Base-by-base conservation (phyloP, 306 rosid species). In the Sindora glabra region DNA sequence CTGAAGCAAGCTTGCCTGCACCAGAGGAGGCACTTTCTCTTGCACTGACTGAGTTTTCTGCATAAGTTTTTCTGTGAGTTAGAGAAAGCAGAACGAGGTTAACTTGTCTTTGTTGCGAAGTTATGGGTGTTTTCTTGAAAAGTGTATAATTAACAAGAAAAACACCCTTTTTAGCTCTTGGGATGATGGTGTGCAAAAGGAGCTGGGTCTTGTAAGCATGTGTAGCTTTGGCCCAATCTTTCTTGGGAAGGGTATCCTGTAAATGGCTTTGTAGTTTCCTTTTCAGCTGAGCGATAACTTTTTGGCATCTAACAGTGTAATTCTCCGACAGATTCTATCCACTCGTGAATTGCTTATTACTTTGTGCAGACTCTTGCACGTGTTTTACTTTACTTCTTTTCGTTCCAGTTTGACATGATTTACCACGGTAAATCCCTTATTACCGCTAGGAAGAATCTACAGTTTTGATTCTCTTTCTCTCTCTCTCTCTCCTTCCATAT, bases 41-140 rank as follows among this genome's bases (percentile, higher is more conserved):
- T 64, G 64, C 73, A 25, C 48, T 74, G 36, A 52, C 79, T 25
- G 87, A 79, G 74, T 66, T 63, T 66, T 37, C 62, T 25, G 33
- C 72, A 48, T 66, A 39, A 57, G n/a, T 65, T 32, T 34, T n/a
- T n/a, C n/a, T n/a, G n/a, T n/a, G n/a, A n/a, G n/a, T n/a, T n/a
- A n/a, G n/a, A n/a, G n/a, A 54, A 77, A 67, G 77, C 59, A 79
- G 57, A 79, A 67, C 79, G 68, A 76, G 64, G 68, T 85, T 84
- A 81, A 81, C 87, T 76, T 52, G 72, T 78, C 69, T 45, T n/a
- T n/a, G n/a, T n/a, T n/a, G n/a, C n/a, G n/a, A n/a, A n/a, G n/a
- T n/a, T n/a, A n/a, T n/a, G n/a, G n/a, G n/a, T n/a, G n/a, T n/a
- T n/a, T n/a, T n/a, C n/a, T n/a, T n/a, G n/a, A n/a, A n/a, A n/a